Conservation (phyloP, 164 flowering plant species). For the Vitis cinerea region DNA sequence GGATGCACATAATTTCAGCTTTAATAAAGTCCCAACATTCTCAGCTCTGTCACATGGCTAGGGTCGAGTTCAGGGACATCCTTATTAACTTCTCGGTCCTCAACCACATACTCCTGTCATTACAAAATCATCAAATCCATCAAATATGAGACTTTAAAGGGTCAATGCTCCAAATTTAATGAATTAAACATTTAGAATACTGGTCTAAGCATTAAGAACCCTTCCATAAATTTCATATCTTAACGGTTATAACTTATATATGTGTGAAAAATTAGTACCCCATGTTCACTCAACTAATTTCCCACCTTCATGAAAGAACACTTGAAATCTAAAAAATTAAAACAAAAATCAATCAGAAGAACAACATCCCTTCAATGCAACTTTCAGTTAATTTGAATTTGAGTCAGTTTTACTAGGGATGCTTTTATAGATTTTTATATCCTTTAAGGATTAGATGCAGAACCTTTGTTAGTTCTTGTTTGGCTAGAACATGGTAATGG, state of each 20-base stretch:
- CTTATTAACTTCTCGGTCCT: slow-evolving; percentile 72
- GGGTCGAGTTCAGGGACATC: slow-evolving; percentile 74
- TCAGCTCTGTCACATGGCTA: slow-evolving; percentile 78
- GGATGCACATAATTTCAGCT: slow-evolving; percentile 3
- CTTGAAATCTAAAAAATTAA: neutral
- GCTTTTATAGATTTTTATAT: neutral
- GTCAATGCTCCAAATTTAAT: too few relatives aligned
- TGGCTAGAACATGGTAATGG: slow-evolving; percentile 94
- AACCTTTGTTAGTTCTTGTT: slow-evolving; percentile 98
- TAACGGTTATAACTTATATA: too few relatives aligned
- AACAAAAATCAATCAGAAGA: neutral
- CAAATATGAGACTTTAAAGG: too few relatives aligned
- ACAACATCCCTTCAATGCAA: too few relatives aligned
- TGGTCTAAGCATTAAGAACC: too few relatives aligned
- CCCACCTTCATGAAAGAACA: neutral
- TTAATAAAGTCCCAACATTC: slow-evolving; percentile 86
- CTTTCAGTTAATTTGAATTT: too few relatives aligned
- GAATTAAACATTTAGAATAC: too few relatives aligned
- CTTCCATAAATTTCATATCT: too few relatives aligned
- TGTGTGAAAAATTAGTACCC: too few relatives aligned
- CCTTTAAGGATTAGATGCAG: slow-evolving; percentile 1
- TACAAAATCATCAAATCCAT: too few relatives aligned
- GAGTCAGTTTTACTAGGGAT: neutral
- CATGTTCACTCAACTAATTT: too few relatives aligned
- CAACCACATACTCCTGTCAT: slow-evolving; percentile 84